Evolutionary conservation across 1,139 yeast species (phyloP), one percentile per base, ranked within the genome.

Genomic region (Suhomyces bokatorum): DNA sequence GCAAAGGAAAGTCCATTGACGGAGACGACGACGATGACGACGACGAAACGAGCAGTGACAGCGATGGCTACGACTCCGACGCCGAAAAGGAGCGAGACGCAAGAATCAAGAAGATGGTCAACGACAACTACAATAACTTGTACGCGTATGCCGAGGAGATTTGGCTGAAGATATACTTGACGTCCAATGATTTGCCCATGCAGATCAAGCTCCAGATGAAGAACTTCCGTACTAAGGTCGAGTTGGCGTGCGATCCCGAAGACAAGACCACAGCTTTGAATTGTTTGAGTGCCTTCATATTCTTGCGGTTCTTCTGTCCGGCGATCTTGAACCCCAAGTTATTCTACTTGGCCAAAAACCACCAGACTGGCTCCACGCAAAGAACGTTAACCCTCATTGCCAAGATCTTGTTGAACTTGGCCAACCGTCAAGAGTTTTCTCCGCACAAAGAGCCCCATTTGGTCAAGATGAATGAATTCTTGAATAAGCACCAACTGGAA

Each of bases 241-340:
- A 85, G 48, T 57, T 74, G 42, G 76, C 81, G 2, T 80, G 83
- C 56, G 82, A 80, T 50, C 84, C 85, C 0, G 76, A 70, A 20
- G 85, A 81, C 55, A 66, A 67, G 17, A 70, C 70, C 6, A 73
- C 81, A 1, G 75, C 87, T 1, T 63, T 85, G 45, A 83, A 90
- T 57, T 86, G 95, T 45, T 69, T 91, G 30, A 80, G 95, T 24
- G 91, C 96, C 1, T 87, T 93, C 57, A 69, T 93, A 17, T 93
- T 93, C 61, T 67, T 93, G 50, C 70, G 98, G 49, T 90, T 88
- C 60, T 82, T 89, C 54, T 91, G 97, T 58, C 98, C 98, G 0
- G 96, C 96, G 0, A 79, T 93, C 35, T 69, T 93, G 56, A 90
- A 89, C 57, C 98, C 98, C 0, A 89, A 89, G 57, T 65, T 89